These are phyloP conservation scores for Rhipidocladum racemiflorum DNA, from an alignment of 176 grass and related monocot genomes.

Conservation along the genomic window DNA sequence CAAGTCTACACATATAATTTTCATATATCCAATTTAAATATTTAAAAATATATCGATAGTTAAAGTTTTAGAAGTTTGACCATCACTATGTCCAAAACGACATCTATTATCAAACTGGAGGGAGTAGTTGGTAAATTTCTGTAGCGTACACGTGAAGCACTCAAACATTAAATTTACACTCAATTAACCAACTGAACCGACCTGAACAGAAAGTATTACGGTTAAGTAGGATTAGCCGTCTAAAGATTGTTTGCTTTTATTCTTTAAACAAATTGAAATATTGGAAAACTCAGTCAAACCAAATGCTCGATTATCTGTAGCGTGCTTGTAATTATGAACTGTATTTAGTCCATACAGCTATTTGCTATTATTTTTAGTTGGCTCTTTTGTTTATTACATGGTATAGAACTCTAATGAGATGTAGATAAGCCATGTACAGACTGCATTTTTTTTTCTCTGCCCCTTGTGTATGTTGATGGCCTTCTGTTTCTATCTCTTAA, in stretches of 20 bases:
- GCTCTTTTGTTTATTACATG: background rate
- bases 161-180: background rate
- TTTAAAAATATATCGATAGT: too few relatives aligned
- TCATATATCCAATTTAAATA: too few relatives aligned
- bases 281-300: slow-evolving; percentile 32
- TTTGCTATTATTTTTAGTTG: background rate
- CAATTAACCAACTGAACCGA: slow-evolving; percentile 1
- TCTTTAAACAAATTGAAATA: slow-evolving; percentile 47
- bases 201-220: too few relatives aligned
- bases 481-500: slow-evolving; percentile 21
- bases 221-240: slow-evolving; percentile 10
- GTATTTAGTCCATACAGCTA: background rate
- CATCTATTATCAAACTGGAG: too few relatives aligned
- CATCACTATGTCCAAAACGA: too few relatives aligned
- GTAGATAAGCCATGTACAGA: background rate
- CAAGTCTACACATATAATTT: too few relatives aligned
- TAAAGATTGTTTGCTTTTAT: slow-evolving; percentile 1
- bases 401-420: background rate
- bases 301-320: background rate
- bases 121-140: slow-evolving; percentile 5
- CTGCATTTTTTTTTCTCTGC: background rate
- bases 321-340: background rate
- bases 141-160: background rate
- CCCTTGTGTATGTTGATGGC: background rate
- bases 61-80: too few relatives aligned